A percentile compares a stretch with the other conserved stretches of the same genome.
These are phyloP conservation scores for Neurospora sp. DNA, from an alignment of 495 filamentous ascomycete species.

Conservation along the genomic window DNA sequence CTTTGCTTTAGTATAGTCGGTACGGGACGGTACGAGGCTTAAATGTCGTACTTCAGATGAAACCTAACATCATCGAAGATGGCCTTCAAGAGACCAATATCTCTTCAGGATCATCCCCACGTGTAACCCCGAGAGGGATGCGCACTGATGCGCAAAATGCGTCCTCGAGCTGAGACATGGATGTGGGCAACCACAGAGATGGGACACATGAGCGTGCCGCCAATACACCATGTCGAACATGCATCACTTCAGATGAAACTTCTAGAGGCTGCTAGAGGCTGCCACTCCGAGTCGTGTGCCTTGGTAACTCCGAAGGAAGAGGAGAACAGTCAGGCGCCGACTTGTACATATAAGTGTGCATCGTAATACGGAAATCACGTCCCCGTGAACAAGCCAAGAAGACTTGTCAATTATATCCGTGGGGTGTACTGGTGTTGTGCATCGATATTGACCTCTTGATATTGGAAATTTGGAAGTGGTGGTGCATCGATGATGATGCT, in stretches of 20 bases:
- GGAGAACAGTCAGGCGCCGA: not conserved
- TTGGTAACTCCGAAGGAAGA: not conserved
- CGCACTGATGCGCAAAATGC: not conserved
- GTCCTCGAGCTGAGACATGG: slow-evolving; percentile 3
- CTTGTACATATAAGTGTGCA: not conserved
- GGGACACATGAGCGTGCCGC: not conserved
- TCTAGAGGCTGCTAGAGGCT: not conserved
- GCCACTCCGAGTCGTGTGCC: not conserved
- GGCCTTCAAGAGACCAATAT: slow-evolving; percentile 15
- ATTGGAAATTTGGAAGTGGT: not conserved
- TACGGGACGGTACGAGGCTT: slow-evolving; percentile 6
- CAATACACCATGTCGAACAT: not conserved
- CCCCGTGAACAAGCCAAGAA: not conserved
- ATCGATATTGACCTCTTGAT: not conserved
- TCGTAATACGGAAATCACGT: not conserved
- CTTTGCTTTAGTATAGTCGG: not conserved
- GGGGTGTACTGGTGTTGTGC: not conserved
- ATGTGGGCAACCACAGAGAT: slow-evolving; percentile 1
- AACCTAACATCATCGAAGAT: not conserved
- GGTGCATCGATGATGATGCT: not conserved
- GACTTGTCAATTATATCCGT: not conserved
- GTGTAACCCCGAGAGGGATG: slow-evolving; percentile 10
- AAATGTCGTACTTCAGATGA: not conserved
- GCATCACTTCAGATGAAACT: not conserved
- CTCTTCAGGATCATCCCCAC: slow-evolving; percentile 18